Evolutionary conservation across 2,329 filamentous ascomycete species (phyloP), one percentile per base, ranked within the genome.

Genomic region (Cadophora malorum): DNA sequence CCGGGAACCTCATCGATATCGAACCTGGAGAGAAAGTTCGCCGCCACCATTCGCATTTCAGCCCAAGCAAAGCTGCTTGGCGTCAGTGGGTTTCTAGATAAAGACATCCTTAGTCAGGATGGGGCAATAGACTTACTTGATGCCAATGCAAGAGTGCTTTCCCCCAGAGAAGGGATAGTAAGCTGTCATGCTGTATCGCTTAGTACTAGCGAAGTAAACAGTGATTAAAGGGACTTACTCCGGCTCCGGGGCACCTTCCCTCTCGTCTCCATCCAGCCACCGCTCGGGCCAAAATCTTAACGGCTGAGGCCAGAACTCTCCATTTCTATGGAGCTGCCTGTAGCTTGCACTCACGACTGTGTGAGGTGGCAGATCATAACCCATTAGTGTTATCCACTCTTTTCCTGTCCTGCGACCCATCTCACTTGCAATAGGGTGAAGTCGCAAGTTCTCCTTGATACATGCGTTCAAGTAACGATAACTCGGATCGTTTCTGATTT

Each of bases 111-210:
- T 5, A 28, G 28, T 28, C 3, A 28, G 28, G 5, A 28, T 28
- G 28, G 35, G 21, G n/a, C 5, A 31, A 19, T 35, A 35, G 19
- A 56, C 53, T 56, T 56, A 56, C 28, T 73, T 74, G 55, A 74
- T 74, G 0, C 73, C 72, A 28, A 74, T 74, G 63, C 72, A 75
- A 31, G 73, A 75, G 49, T 75, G 71, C 21, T 74, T 75, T 16
- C 73, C 73, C 8, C 67, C 72, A 5, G 71, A 74, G 62, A 67
- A 67, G 14, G 65, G 65, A 35, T 67, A 64, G 45, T 67, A 64
- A 12, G 65, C 61, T 41, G 56, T 21, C 47, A 67, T 63, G 38
- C 59, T 67, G 31, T 21, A 38, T 25, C 25, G 41, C 4, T 45
- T 21, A 56, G 53, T 56, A 56, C 25, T 45, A 19, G 41, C 41